Conservation (phyloP, 495 filamentous ascomycete genomes). For the Neurospora cerealis region DNA sequence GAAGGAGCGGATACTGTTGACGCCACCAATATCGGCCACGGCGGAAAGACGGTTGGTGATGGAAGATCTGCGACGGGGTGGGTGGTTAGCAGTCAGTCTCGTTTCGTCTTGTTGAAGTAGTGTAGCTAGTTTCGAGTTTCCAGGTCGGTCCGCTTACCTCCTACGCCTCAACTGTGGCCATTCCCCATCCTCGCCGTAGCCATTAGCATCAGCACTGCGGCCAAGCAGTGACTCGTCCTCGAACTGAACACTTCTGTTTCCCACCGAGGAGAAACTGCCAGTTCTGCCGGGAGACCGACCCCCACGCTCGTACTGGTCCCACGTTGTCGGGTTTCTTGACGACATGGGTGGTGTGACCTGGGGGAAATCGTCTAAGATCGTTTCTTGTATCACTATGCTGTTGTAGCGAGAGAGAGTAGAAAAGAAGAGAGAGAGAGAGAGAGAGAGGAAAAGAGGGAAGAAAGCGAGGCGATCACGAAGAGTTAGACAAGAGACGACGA, state of each 20-base stretch:
- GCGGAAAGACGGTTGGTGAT: constrained; percentile 59
- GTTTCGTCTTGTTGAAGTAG: background rate
- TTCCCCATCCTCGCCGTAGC: constrained; percentile 20
- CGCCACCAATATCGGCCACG: constrained; percentile 72
- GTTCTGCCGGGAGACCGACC: constrained; percentile 22
- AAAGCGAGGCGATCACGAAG: background rate
- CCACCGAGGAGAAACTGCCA: constrained; percentile 26
- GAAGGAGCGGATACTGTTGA: constrained; percentile 92
- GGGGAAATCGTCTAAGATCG: background rate
- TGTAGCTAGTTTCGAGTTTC: background rate
- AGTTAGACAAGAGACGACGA: background rate
- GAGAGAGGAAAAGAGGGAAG: background rate
- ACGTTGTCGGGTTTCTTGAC: constrained; percentile 39
- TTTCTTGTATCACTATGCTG: background rate
- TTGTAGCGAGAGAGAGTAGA: background rate
- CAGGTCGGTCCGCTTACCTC: constrained; percentile 12
- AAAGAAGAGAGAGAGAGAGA: background rate
- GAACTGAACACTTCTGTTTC: constrained; percentile 23
- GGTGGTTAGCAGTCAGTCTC: constrained; percentile 3
- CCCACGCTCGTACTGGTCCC: constrained; percentile 39
- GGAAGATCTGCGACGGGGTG: constrained; percentile 45
- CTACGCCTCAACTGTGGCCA: constrained; percentile 27
- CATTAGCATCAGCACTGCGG: constrained; percentile 16
- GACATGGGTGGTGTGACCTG: constrained; percentile 10
- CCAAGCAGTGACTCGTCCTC: constrained; percentile 33